Base-by-base conservation (phyloP, 495 filamentous ascomycete genomes). In the Talaromyces proteolyticus region DNA sequence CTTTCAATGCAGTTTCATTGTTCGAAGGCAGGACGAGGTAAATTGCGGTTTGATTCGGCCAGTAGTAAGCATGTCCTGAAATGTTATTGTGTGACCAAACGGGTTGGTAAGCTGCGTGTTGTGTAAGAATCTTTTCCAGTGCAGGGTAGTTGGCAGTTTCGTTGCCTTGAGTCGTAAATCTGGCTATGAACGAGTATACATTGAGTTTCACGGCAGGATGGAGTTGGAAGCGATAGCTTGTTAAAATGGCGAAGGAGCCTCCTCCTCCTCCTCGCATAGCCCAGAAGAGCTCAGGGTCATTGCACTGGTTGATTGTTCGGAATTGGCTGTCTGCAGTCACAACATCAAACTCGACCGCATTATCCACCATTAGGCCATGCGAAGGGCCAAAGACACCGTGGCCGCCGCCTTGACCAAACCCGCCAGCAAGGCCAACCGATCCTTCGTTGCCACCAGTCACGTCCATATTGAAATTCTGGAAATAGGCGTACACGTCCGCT, bases 221-320 rank as follows among this genome's bases (percentile, higher is more conserved):
- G 2, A 56, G 21, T 38, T 57, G 53, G 16, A 58, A 25, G 22
- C 55, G 55, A 49, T 61, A 61, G 16, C 51, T 57, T 1, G 49
- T 59, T 3, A 66, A 48, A 17, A 66, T 39, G 10, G 54, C 60
- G 25, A 41, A 67, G 0, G 61, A 56, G 36, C 59, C 60, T 6
- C 61, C 61, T 21, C 66, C 66, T 17, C 68, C 68, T n/a, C 70
- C 70, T 7, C 68, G 62, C 42, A 71, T 55, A 11, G 66, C 66
- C 48, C 70, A 81, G 66, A 79, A 82, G 14, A 80, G 73, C 20
- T 82, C 78, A 0, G 75, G 50, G 51, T 81, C 74, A 41, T 63
- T 62, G 18, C 60, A 57, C 3, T 66, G 51, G 51, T 73, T 74
- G 23, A 73, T 74, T 0, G 65, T 72, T 1, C 60, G 57, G 5